Conservation (phyloP, 2,329 filamentous ascomycete species). For the Sporothrix dimorphospora region DNA sequence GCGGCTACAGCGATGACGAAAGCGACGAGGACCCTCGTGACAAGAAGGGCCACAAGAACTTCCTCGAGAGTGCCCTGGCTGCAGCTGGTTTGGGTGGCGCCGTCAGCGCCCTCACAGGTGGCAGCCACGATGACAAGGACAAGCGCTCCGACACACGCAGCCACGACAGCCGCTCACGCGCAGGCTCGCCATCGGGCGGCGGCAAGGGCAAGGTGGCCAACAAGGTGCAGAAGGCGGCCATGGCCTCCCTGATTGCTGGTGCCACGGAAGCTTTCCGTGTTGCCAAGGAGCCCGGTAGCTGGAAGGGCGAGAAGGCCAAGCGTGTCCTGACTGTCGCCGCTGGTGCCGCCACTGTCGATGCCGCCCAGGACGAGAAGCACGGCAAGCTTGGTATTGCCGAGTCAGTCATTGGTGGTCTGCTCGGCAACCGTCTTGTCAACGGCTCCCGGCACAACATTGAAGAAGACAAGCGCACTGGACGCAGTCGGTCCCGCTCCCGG, state of each 20-base stretch:
- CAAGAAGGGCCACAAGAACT: slow-evolving; percentile 66
- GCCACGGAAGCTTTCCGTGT: slow-evolving; percentile 91
- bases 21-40: slow-evolving; percentile 59
- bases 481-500: slow-evolving; percentile 71
- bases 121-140: slow-evolving; percentile 46
- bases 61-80: slow-evolving; percentile 64
- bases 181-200: slow-evolving; percentile 53
- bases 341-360: slow-evolving; percentile 84
- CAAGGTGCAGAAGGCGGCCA: slow-evolving; percentile 83
- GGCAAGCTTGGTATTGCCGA: slow-evolving; percentile 84
- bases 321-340: slow-evolving; percentile 85
- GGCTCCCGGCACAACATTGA: slow-evolving; percentile 71
- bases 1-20: slow-evolving; percentile 62
- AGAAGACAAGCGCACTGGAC: slow-evolving; percentile 60
- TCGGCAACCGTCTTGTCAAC: slow-evolving; percentile 83
- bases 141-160: slow-evolving; percentile 49
- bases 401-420: slow-evolving; percentile 84
- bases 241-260: slow-evolving; percentile 86
- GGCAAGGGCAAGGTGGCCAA: slow-evolving; percentile 52
- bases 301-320: slow-evolving; percentile 90
- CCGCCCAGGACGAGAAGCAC: slow-evolving; percentile 71
- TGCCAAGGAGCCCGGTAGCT: slow-evolving; percentile 84
- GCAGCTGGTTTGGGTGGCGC: slow-evolving; percentile 65
- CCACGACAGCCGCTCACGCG: slow-evolving; percentile 50
- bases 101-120: slow-evolving; percentile 61